Conservation (phyloP, 2,329 filamentous ascomycete genomes). For the Pseudocercospora macadamiae region DNA sequence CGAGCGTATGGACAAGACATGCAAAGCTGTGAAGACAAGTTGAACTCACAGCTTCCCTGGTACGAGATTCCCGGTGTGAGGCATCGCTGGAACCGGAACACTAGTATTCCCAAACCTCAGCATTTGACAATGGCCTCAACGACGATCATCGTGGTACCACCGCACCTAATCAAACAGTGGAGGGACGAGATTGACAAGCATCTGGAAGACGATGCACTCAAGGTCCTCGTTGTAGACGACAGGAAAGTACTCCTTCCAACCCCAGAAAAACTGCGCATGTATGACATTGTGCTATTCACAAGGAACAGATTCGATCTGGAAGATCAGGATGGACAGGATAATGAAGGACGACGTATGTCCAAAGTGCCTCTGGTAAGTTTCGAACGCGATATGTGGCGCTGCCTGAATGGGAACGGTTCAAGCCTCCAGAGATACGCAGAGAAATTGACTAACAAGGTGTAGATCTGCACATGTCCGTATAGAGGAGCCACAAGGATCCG, state of each 20-base stretch:
- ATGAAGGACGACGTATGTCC: constrained; percentile 44
- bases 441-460: too few relatives aligned
- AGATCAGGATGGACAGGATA: constrained; percentile 56
- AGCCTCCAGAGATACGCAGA: background rate
- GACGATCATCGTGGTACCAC: constrained; percentile 78
- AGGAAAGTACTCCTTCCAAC: constrained; percentile 58
- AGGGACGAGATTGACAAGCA: constrained; percentile 78
- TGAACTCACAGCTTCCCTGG: constrained; percentile 45
- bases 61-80: constrained; percentile 47
- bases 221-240: constrained; percentile 64
- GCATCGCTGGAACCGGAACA: constrained; percentile 47
- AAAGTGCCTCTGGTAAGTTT: constrained; percentile 21
- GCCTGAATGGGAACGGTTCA: too few relatives aligned
- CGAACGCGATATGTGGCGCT: background rate
- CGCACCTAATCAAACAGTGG: constrained; percentile 86
- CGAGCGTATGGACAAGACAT: constrained; percentile 55
- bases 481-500: constrained; percentile 48
- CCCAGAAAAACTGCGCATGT: constrained; percentile 61
- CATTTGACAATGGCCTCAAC: constrained; percentile 67
- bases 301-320: constrained; percentile 72
- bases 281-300: constrained; percentile 79
- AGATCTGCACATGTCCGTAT: constrained; percentile 45
- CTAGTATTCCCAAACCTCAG: constrained; percentile 44
- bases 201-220: constrained; percentile 60
- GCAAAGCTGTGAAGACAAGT: constrained; percentile 55